phyloP scores from a whole-genome alignment of 2,329 filamentous ascomycete species.

The Hypoxylon sp. region DNA sequence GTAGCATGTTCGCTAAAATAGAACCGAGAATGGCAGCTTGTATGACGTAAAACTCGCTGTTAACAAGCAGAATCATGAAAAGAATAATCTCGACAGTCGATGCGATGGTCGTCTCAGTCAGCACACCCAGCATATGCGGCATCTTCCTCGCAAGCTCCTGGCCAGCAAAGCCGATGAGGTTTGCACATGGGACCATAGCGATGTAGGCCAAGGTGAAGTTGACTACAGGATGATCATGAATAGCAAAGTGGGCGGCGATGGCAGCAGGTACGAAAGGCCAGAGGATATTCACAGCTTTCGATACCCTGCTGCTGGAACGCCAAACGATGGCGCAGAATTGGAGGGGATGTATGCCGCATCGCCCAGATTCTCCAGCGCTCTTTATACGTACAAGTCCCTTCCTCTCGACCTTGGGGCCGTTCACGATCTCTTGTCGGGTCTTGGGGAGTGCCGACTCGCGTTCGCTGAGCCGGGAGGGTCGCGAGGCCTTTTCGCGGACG shows the following conservation, averaged over 20 bases:
- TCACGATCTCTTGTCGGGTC: conserved; percentile 44
- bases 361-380: conserved; percentile 73
- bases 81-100: conserved; percentile 85
- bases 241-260: conserved; percentile 69
- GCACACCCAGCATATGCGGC: conserved; percentile 77
- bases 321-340: conserved; percentile 75
- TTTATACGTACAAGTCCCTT: conserved; percentile 51
- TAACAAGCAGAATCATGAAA: conserved; percentile 79
- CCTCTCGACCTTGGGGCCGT: conserved; percentile 33
- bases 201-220: conserved; percentile 80
- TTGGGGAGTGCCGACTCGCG: conserved; percentile 47
- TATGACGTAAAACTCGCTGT: conserved; percentile 75
- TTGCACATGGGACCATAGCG: conserved; percentile 82
- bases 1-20: conserved; percentile 82
- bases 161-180: conserved; percentile 80
- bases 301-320: conserved; percentile 72
- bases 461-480: conserved; percentile 40
- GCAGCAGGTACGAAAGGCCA: conserved; percentile 82
- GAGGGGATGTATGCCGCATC: conserved; percentile 72
- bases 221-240: conserved; percentile 63
- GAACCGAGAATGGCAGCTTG: conserved; percentile 87
- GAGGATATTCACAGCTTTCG: conserved; percentile 75
- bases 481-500: conserved; percentile 40
- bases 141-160: conserved; percentile 80
- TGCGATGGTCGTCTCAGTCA: conserved; percentile 74